Evolutionary conservation across 768 basidiomycete genomes (phyloP).

Genomic region (Kwoniella newhampshirensis): DNA sequence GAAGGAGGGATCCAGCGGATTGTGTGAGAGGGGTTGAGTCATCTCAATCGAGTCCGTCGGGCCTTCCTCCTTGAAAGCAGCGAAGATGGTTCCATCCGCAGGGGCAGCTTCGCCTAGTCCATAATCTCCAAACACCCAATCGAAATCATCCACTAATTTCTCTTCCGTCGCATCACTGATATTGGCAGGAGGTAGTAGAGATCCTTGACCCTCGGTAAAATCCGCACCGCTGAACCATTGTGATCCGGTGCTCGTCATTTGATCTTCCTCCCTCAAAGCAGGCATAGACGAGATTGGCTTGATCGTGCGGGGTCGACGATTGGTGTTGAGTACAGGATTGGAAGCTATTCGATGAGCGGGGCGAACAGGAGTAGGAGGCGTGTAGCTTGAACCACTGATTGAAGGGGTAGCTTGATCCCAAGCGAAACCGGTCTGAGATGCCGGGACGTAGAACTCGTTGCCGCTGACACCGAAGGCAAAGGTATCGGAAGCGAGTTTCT

Average conservation of each 20-base stretch:
- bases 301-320: constrained; percentile 24
- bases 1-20: constrained; percentile 3
- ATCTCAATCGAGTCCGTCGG: constrained; percentile 9
- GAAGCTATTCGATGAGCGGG: constrained; percentile 38
- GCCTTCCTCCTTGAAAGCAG: constrained; percentile 28
- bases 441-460: constrained; percentile 8
- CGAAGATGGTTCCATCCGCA: constrained; percentile 34
- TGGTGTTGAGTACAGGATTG: constrained; percentile 34
- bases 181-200: constrained; percentile 1
- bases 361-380: constrained; percentile 21
- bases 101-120: constrained; percentile 24
- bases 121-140: constrained; percentile 38
- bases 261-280: constrained; percentile 41
- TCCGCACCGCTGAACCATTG: constrained; percentile 34
- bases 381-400: constrained; percentile 30
- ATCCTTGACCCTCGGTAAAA: constrained; percentile 5
- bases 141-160: constrained; percentile 30
- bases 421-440: constrained; percentile 18
- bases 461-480: constrained; percentile 16
- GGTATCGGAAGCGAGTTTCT: constrained; percentile 30
- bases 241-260: background rate
- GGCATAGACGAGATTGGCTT: constrained; percentile 40
- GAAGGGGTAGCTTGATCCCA: constrained; percentile 37
- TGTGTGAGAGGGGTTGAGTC: constrained; percentile 18
- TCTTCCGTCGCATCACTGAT: constrained; percentile 23